phyloP scores from a whole-genome alignment of 208 protist genomes.

The Acanthamoeba polyphaga region DNA sequence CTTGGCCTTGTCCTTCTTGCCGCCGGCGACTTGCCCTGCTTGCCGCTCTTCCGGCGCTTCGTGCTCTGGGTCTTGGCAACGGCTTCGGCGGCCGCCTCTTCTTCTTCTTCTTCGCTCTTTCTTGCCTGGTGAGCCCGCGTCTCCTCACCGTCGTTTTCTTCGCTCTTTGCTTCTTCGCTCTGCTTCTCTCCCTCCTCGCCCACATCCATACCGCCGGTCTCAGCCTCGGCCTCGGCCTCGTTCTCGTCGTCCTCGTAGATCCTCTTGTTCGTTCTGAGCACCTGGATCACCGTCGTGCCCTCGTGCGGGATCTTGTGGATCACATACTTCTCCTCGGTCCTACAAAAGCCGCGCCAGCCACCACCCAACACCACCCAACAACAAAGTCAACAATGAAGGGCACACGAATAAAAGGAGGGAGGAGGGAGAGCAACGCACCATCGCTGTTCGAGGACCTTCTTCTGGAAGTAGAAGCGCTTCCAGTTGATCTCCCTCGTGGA shows the following conservation, averaged over 20 bases:
- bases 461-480: conserved; percentile 39
- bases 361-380: background rate
- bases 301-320: conserved; percentile 16
- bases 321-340: background rate
- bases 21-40: too few relatives aligned
- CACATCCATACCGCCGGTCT: background rate
- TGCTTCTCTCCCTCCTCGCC: background rate
- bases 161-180: background rate
- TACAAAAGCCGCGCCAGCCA: background rate
- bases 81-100: background rate
- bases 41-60: too few relatives aligned
- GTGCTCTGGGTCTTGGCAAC: too few relatives aligned
- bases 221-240: background rate
- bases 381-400: background rate
- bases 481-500: conserved; percentile 16
- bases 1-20: background rate
- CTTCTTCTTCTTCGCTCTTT: background rate
- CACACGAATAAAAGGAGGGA: background rate
- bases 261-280: background rate
- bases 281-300: conserved; percentile 25
- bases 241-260: background rate
- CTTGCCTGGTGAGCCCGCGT: background rate
- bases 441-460: background rate
- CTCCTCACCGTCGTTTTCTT: background rate
- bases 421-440: background rate